These are phyloP conservation scores for Collybiopsis confluens DNA, from an alignment of 768 basidiomycete genomes.

Conservation along the genomic window DNA sequence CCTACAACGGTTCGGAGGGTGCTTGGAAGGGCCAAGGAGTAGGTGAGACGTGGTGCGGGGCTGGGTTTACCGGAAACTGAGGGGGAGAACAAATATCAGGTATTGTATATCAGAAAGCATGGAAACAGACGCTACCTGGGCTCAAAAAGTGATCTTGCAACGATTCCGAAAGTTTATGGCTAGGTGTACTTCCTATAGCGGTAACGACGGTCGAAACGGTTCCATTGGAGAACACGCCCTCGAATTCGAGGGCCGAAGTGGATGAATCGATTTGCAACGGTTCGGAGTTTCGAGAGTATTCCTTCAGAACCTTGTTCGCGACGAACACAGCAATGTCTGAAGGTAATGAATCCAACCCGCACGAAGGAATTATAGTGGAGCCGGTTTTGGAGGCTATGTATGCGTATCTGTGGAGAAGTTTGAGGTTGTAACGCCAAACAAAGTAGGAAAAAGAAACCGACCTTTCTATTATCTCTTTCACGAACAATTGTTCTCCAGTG, in stretches of 20 bases:
- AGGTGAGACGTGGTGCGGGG: constrained; percentile 27
- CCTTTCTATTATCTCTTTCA: constrained; percentile 56
- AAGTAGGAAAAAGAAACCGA: constrained; percentile 25
- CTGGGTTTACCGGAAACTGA: constrained; percentile 19
- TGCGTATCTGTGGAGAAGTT: constrained; percentile 48
- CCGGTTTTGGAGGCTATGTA: constrained; percentile 65
- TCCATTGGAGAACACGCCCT: constrained; percentile 60
- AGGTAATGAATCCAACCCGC: constrained; percentile 76
- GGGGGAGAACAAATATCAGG: neutral
- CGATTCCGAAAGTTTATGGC: constrained; percentile 28
- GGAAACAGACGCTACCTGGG: constrained; percentile 29
- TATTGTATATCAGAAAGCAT: neutral
- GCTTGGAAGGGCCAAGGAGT: constrained; percentile 34
- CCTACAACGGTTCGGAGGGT: constrained; percentile 27
- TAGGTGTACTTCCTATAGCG: constrained; percentile 33
- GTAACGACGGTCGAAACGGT: constrained; percentile 44
- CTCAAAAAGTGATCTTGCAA: constrained; percentile 32
- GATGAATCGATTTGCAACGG: constrained; percentile 47
- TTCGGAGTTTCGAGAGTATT: constrained; percentile 20
- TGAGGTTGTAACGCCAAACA: constrained; percentile 11
- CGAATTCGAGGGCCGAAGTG: constrained; percentile 43
- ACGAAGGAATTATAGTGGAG: constrained; percentile 74
- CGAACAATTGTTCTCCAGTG: constrained; percentile 69
- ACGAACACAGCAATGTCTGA: constrained; percentile 68
- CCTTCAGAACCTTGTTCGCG: constrained; percentile 65